phyloP scores from a whole-genome alignment of 495 filamentous ascomycete species.

The Penicillium ucsense region DNA sequence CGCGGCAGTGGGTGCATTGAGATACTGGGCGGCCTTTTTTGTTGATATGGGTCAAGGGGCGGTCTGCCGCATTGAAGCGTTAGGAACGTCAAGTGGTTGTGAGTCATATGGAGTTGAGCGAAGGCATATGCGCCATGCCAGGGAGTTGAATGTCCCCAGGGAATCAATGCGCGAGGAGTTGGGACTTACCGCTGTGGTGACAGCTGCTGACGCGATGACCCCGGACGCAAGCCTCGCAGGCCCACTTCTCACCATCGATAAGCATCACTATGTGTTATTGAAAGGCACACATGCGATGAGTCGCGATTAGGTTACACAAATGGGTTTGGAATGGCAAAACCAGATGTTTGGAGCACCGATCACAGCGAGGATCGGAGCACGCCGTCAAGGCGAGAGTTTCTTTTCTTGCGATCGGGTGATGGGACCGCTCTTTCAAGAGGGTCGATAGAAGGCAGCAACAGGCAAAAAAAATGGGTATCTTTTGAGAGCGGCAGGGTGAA shows the following conservation, averaged over 20 bases:
- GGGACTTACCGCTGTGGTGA: conserved; percentile 71
- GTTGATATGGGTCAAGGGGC: conserved; percentile 89
- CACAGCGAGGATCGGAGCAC: conserved; percentile 17
- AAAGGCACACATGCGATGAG: conserved; percentile 37
- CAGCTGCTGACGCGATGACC: conserved; percentile 92
- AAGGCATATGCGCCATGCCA: too few species aligned
- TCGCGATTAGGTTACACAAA: conserved; percentile 22
- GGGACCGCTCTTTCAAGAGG: conserved; percentile 24
- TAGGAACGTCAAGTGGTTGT: not conserved
- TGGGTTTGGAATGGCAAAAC: conserved; percentile 4
- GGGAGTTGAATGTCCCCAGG: not conserved
- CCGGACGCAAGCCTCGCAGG: conserved; percentile 89
- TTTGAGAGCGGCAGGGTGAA: conserved; percentile 14
- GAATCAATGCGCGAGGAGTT: not conserved
- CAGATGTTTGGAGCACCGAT: conserved; percentile 14
- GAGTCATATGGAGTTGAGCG: not conserved
- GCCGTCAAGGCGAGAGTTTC: conserved; percentile 35
- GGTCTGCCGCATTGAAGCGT: conserved; percentile 45
- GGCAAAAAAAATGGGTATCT: conserved; percentile 34
- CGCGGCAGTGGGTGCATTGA: conserved; percentile 95
- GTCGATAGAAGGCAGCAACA: conserved; percentile 19
- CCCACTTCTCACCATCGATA: conserved; percentile 82
- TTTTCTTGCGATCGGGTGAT: not conserved
- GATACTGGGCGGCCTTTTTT: conserved; percentile 98
- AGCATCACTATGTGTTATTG: conserved; percentile 53